These are phyloP conservation scores for Metschnikowia cubensis DNA, from an alignment of 805 yeast genomes.

Conservation along the genomic window DNA sequence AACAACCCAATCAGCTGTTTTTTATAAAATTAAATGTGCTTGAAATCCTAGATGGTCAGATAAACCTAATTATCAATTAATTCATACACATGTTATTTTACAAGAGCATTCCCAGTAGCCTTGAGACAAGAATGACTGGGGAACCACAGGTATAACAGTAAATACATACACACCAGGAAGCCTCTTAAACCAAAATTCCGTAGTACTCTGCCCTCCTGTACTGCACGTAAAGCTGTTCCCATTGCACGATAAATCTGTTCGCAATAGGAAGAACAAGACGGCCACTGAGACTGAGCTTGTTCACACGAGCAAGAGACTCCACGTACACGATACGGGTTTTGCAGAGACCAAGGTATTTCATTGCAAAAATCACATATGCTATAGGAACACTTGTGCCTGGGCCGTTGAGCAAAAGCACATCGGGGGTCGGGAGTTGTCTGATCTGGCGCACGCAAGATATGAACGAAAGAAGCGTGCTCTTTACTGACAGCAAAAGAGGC, in stretches of 20 bases:
- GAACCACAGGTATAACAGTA: too few relatives aligned
- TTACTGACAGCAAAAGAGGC: constrained; percentile 41
- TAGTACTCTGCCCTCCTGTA: constrained; percentile 66
- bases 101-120: too few relatives aligned
- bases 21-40: neutral
- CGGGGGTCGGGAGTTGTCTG: constrained; percentile 30
- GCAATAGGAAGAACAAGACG: constrained; percentile 62
- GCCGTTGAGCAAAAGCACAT: constrained; percentile 61
- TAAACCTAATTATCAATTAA: too few relatives aligned
- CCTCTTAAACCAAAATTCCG: constrained; percentile 61
- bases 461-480: constrained; percentile 42
- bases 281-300: constrained; percentile 73
- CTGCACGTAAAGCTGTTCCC: constrained; percentile 57
- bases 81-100: too few relatives aligned
- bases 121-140: too few relatives aligned
- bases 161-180: too few relatives aligned
- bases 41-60: too few relatives aligned
- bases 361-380: constrained; percentile 50
- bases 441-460: constrained; percentile 26
- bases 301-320: constrained; percentile 84
- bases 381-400: constrained; percentile 80
- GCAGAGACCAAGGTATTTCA: constrained; percentile 46
- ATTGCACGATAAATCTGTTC: constrained; percentile 83
- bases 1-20: neutral
- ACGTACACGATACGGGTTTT: constrained; percentile 66